Conservation (phyloP, 768 basidiomycete species). For the Saitozyma sp. region DNA sequence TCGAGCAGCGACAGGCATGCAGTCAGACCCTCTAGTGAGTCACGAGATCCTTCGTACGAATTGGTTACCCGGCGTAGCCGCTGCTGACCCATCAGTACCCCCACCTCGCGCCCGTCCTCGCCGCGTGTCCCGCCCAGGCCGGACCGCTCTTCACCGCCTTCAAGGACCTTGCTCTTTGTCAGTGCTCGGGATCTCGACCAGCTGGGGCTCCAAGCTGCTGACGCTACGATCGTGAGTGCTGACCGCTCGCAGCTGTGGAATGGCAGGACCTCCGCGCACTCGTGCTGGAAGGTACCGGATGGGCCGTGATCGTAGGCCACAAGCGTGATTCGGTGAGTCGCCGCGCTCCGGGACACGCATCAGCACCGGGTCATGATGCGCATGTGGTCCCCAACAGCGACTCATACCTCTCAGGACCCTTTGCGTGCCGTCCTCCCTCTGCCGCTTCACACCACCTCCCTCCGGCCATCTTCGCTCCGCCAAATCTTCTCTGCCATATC, state of each 20-base stretch:
- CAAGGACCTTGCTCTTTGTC: slow-evolving; percentile 48
- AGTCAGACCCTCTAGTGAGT: slow-evolving; percentile 22
- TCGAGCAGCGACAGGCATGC: too few species aligned
- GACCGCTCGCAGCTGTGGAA: slow-evolving; percentile 38
- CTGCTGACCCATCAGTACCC: slow-evolving; percentile 15
- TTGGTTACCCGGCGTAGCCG: not conserved
- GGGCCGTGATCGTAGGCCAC: slow-evolving; percentile 46
- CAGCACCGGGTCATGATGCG: not conserved
- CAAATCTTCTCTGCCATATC: slow-evolving; percentile 33
- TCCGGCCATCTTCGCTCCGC: slow-evolving; percentile 42
- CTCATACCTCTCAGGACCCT: slow-evolving; percentile 35
- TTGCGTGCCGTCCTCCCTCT: slow-evolving; percentile 44
- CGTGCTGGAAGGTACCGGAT: slow-evolving; percentile 26
- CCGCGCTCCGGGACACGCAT: not conserved
- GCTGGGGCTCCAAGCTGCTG: too few species aligned
- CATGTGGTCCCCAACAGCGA: not conserved
- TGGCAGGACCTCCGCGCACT: slow-evolving; percentile 44
- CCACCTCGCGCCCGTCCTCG: slow-evolving; percentile 24
- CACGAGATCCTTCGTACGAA: not conserved
- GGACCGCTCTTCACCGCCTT: slow-evolving; percentile 43
- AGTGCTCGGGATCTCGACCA: slow-evolving; percentile 9
- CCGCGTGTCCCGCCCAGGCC: slow-evolving; percentile 41
- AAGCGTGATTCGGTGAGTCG: slow-evolving; percentile 35
- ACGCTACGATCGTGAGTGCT: too few species aligned
- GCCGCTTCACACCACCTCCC: slow-evolving; percentile 45